A percentile compares a stretch with the other conserved stretches of the same genome.
phyloP scores from a whole-genome alignment of 2,329 filamentous ascomycete genomes.

The Aspergillus texensis region DNA sequence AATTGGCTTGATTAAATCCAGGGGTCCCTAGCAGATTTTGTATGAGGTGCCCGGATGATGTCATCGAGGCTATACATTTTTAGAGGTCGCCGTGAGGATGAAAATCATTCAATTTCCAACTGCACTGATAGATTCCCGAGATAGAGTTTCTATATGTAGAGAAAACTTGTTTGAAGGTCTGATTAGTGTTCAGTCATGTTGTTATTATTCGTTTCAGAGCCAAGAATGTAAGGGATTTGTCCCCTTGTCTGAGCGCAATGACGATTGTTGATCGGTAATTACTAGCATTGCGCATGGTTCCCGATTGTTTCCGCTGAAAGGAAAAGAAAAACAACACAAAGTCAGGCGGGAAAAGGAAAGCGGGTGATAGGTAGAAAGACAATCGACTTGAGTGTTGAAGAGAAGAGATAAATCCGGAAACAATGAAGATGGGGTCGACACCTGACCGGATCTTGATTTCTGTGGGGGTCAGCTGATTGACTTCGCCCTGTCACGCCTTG shows the following conservation, averaged over 20 bases:
- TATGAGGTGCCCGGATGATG: background rate
- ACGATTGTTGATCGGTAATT: background rate
- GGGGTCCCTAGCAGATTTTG: background rate
- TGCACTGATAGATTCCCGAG: background rate
- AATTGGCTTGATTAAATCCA: background rate
- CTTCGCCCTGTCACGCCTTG: constrained; percentile 3
- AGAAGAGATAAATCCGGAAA: background rate
- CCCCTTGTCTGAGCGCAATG: background rate
- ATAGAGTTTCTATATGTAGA: background rate
- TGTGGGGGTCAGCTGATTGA: constrained; percentile 6
- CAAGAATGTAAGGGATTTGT: background rate
- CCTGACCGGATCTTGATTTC: background rate
- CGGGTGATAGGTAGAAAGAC: background rate
- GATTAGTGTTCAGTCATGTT: background rate
- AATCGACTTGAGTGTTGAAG: background rate
- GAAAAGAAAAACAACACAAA: background rate
- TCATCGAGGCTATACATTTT: background rate
- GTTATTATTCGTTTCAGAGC: constrained; percentile 6
- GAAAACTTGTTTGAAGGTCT: background rate
- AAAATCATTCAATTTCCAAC: background rate
- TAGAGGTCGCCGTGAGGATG: background rate
- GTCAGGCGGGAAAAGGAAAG: background rate
- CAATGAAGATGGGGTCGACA: background rate
- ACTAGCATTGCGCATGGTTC: background rate
- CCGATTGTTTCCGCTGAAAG: background rate